These are phyloP conservation scores for Hanseniaspora hatyaiensis DNA, from an alignment of 805 yeast genomes.

Conservation along the genomic window DNA sequence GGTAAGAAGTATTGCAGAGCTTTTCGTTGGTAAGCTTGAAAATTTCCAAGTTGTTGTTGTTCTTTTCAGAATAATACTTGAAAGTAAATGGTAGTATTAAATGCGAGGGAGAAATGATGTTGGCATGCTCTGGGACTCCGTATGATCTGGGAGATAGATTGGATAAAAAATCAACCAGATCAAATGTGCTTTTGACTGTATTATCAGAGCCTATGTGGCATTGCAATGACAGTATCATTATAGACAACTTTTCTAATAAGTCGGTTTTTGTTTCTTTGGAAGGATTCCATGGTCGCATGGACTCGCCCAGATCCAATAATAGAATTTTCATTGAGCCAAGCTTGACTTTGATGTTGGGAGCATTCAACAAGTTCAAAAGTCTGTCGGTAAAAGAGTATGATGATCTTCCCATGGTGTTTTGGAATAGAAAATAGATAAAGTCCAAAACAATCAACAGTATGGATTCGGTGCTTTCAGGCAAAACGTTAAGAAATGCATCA, in stretches of 20 bases:
- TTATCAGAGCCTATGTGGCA: conserved; percentile 25
- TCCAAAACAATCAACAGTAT: conserved; percentile 42
- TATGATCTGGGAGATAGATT: conserved; percentile 8
- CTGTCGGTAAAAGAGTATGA: conserved; percentile 58
- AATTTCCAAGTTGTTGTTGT: conserved; percentile 1
- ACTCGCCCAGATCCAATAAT: conserved; percentile 49
- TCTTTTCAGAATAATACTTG: conserved; percentile 36
- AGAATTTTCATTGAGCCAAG: conserved; percentile 50
- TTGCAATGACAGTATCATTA: conserved; percentile 34
- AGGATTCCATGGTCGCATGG: conserved; percentile 27
- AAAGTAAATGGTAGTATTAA: conserved; percentile 44
- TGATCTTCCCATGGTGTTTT: conserved; percentile 55
- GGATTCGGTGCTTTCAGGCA: conserved; percentile 37
- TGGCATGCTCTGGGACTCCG: not conserved
- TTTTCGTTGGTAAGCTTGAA: conserved; percentile 12
- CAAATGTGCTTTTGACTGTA: conserved; percentile 35
- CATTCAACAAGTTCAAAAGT: conserved; percentile 45
- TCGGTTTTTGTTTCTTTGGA: conserved; percentile 11
- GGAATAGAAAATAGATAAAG: conserved; percentile 53
- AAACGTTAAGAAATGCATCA: conserved; percentile 30
- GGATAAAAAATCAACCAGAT: conserved; percentile 26
- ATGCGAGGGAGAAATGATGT: not conserved
- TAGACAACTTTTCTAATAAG: conserved; percentile 37
- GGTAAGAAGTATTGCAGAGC: conserved; percentile 17
- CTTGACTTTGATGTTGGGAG: conserved; percentile 49